Percentiles rank a stretch among this genome's conserved stretches.
Evolutionary conservation across 2,329 filamentous ascomycete genomes (phyloP).

Genomic region (Penicillium sp.): DNA sequence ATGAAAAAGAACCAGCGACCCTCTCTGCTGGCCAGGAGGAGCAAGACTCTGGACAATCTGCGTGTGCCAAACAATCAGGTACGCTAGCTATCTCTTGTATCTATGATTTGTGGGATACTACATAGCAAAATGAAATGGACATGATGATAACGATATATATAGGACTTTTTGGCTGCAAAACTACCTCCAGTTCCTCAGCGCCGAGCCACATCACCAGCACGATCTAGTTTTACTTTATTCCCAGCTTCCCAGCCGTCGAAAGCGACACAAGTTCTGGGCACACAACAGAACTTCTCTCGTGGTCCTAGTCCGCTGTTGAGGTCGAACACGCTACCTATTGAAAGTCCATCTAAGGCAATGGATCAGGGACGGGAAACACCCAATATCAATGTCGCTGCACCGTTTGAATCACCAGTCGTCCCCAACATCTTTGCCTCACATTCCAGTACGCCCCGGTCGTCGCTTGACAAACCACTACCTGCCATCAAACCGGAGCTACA

Average conservation of each 20-base stretch:
- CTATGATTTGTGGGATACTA: neutral
- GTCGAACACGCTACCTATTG: conserved; percentile 29
- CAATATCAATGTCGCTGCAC: conserved; percentile 20
- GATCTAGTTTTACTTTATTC: conserved; percentile 47
- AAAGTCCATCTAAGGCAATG: conserved; percentile 26
- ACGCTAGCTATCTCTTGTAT: conserved; percentile 26
- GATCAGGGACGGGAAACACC: conserved; percentile 16
- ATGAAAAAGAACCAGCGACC: conserved; percentile 56
- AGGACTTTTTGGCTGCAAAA: conserved; percentile 24
- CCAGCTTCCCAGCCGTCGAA: conserved; percentile 43
- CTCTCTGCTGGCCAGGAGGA: conserved; percentile 44
- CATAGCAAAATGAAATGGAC: neutral
- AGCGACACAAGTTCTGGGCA: conserved; percentile 38
- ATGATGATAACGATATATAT: neutral
- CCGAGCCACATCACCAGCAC: conserved; percentile 46
- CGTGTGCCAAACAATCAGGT: conserved; percentile 58
- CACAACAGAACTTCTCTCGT: conserved; percentile 40
- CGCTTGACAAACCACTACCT: conserved; percentile 32
- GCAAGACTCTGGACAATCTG: conserved; percentile 54
- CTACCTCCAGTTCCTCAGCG: conserved; percentile 35
- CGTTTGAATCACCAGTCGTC: conserved; percentile 22
- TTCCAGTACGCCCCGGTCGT: conserved; percentile 25
- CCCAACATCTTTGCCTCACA: conserved; percentile 20
- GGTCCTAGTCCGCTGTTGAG: conserved; percentile 35
- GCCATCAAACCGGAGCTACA: conserved; percentile 26